A percentile compares a stretch with the other conserved stretches of the same genome.
These are phyloP conservation scores for thale cress (Arabidopsis thaliana) DNA, from an alignment of 345 rosid genomes.

Conservation along the genomic window DNA sequence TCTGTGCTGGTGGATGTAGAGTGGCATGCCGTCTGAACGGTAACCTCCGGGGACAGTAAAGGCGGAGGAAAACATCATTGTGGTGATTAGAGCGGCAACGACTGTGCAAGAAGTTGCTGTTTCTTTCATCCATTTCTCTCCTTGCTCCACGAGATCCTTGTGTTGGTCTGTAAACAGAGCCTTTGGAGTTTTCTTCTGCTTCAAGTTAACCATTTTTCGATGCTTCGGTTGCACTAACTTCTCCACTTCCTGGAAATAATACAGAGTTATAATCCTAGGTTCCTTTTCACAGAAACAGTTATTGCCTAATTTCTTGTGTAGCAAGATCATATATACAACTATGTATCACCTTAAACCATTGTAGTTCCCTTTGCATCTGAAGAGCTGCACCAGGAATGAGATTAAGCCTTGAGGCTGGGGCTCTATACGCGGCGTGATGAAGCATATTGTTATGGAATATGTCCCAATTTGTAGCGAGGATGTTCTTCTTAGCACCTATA, in stretches of 20 bases:
- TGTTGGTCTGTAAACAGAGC: constrained; percentile 62
- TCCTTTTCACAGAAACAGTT: not conserved
- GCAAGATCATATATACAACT: constrained; percentile 22
- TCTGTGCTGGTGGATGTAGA: not conserved
- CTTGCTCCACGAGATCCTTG: constrained; percentile 48
- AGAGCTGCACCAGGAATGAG: constrained; percentile 73
- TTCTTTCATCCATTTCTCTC: constrained; percentile 64
- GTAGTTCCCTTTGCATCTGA: constrained; percentile 84
- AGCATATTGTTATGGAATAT: constrained; percentile 58
- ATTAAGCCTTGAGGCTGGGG: constrained; percentile 66
- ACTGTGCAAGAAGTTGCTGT: constrained; percentile 61
- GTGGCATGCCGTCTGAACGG: constrained; percentile 23
- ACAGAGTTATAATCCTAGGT: not conserved
- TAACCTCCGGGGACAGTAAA: constrained; percentile 59
- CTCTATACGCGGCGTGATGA: constrained; percentile 68
- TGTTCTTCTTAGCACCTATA: constrained; percentile 67
- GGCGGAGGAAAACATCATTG: constrained; percentile 66
- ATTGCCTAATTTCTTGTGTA: not conserved
- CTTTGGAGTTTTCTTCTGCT: constrained; percentile 51
- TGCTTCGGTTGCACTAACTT: constrained; percentile 68
- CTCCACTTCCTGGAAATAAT: constrained; percentile 64
- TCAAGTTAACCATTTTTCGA: constrained; percentile 57
- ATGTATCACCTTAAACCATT: constrained; percentile 71
- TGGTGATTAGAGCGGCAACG: constrained; percentile 61
- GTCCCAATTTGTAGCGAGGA: constrained; percentile 55